Conservation (phyloP, 1,284 basidiomycete species). For the Rhodotorula glutinis region DNA sequence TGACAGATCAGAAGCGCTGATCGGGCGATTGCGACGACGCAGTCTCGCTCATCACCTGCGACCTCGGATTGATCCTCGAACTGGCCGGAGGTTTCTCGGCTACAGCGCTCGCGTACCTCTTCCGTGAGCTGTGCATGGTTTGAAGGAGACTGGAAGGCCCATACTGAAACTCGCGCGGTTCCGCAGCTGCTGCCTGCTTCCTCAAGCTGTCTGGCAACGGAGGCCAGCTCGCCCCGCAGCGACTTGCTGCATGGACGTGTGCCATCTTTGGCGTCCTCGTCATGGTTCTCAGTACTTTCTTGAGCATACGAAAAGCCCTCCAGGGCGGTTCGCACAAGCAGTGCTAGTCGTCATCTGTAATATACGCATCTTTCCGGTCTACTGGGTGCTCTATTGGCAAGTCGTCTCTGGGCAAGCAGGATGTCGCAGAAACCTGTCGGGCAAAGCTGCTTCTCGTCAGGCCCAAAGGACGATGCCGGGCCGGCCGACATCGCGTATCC, state of each 20-base stretch:
- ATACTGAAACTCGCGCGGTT: conserved; percentile 44
- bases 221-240: conserved; percentile 60
- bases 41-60: conserved; percentile 91
- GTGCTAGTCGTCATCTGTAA: conserved; percentile 7
- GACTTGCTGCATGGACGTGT: conserved; percentile 67
- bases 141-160: no score
- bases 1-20: conserved; percentile 4
- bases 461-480: conserved; percentile 11
- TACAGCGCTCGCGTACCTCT: conserved; percentile 87
- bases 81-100: conserved; percentile 94
- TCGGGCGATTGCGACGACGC: conserved; percentile 3
- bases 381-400: no score
- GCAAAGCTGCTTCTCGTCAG: background rate
- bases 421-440: no score
- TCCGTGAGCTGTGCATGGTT: conserved; percentile 43
- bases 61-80: conserved; percentile 95
- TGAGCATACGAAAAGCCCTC: conserved; percentile 46
- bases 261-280: conserved; percentile 71
- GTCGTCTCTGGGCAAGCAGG: background rate
- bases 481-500: conserved; percentile 10
- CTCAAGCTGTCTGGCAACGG: conserved; percentile 59
- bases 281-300: conserved; percentile 70
- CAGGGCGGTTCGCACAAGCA: conserved; percentile 24
- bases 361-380: background rate
- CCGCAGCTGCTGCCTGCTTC: conserved; percentile 70